phyloP scores from a whole-genome alignment of 1,284 basidiomycete species.

The Bjerkandera adusta region DNA sequence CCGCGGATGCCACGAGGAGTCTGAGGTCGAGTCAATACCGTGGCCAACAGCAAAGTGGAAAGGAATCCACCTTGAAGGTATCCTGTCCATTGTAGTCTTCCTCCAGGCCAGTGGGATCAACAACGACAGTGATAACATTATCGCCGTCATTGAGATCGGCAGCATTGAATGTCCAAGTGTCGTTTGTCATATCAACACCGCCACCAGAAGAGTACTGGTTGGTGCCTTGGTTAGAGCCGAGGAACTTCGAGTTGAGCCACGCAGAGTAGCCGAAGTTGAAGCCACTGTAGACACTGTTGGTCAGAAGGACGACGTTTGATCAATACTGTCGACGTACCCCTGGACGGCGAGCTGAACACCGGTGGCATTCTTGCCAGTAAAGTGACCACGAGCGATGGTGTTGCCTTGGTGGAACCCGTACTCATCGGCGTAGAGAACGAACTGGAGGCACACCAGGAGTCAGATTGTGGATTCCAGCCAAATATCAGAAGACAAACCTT shows the following conservation, averaged over 20 bases:
- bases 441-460: slow-evolving; percentile 17
- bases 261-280: slow-evolving; percentile 44
- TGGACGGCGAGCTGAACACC: slow-evolving; percentile 42
- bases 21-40: slow-evolving; percentile 32
- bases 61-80: slow-evolving; percentile 22
- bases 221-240: slow-evolving; percentile 40
- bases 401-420: slow-evolving; percentile 40
- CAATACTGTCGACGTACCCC: slow-evolving; percentile 29
- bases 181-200: slow-evolving; percentile 23
- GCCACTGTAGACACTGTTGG: too few species aligned
- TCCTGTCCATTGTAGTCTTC: slow-evolving; percentile 25
- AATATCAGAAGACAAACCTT: slow-evolving; percentile 24
- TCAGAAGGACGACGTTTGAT: neutral
- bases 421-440: slow-evolving; percentile 39
- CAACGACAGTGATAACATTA: slow-evolving; percentile 32
- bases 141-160: slow-evolving; percentile 30
- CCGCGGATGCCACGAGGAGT: slow-evolving; percentile 47
- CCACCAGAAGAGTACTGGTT: slow-evolving; percentile 19
- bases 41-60: slow-evolving; percentile 23
- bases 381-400: slow-evolving; percentile 42
- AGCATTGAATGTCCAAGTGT: slow-evolving; percentile 25
- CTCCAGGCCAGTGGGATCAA: slow-evolving; percentile 30
- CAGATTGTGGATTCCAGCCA: neutral
- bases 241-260: slow-evolving; percentile 42
- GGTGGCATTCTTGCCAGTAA: slow-evolving; percentile 34